Evolutionary conservation across 2,329 filamentous ascomycete genomes (phyloP).

Genomic region (Sporothrix curviconia): DNA sequence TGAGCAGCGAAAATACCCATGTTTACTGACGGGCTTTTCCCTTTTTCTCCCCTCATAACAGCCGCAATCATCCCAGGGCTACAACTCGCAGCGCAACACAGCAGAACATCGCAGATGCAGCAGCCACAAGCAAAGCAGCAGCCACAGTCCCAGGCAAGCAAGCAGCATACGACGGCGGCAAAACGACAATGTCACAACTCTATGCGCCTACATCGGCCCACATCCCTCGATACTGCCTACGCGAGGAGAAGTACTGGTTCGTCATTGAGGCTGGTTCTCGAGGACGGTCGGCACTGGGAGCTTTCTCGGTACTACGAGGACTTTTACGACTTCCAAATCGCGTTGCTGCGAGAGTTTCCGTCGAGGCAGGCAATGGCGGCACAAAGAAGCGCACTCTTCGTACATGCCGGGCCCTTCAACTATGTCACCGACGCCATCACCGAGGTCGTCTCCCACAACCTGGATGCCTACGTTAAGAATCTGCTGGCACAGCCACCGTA

Average conservation of each 20-base stretch:
- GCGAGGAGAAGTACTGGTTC: conserved; percentile 98
- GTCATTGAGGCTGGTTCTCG: conserved; percentile 85
- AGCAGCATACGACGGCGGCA: conserved; percentile 22
- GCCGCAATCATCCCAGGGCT: conserved; percentile 31
- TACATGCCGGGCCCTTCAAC: conserved; percentile 98
- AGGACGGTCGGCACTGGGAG: conserved; percentile 89
- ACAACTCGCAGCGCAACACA: conserved; percentile 24
- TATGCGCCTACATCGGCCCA: conserved; percentile 74
- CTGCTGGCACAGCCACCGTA: conserved; percentile 75
- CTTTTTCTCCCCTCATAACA: conserved; percentile 18
- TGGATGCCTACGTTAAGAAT: conserved; percentile 94
- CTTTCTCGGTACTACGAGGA: conserved; percentile 93
- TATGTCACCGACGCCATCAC: conserved; percentile 98
- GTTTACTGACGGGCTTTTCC: no score
- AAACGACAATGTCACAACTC: conserved; percentile 47
- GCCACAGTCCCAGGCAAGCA: conserved; percentile 28
- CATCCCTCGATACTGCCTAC: conserved; percentile 90
- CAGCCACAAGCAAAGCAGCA: conserved; percentile 27
- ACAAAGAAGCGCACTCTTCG: conserved; percentile 70
- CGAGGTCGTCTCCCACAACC: conserved; percentile 81
- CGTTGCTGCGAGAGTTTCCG: conserved; percentile 82
- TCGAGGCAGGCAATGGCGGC: conserved; percentile 82
- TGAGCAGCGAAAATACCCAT: no score
- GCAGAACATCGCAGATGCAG: conserved; percentile 28
- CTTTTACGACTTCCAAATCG: conserved; percentile 98